Evolutionary conservation across 345 rosid species (phyloP).

Genomic region (Brassica incana): DNA sequence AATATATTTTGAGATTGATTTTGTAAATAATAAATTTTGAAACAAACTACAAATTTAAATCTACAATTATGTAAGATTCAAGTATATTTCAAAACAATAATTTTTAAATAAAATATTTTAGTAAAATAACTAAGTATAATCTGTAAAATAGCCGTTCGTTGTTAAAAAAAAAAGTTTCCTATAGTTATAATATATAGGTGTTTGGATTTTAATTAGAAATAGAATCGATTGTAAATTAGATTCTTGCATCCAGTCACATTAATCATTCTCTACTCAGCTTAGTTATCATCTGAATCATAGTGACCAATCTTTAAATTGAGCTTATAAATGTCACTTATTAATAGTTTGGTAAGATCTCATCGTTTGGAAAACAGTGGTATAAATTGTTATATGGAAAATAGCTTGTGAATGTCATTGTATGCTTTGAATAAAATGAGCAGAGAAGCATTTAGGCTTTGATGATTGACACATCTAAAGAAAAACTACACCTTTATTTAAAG

Average conservation of each 20-base stretch:
- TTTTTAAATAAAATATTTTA: too few relatives aligned
- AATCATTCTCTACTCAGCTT: background rate
- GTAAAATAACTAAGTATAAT: too few relatives aligned
- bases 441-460: too few relatives aligned
- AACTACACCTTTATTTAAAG: too few relatives aligned
- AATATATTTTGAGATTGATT: too few relatives aligned
- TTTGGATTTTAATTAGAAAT: background rate
- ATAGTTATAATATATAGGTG: background rate
- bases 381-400: too few relatives aligned
- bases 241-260: background rate
- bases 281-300: background rate
- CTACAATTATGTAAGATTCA: background rate
- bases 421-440: too few relatives aligned
- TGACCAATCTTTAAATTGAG: background rate
- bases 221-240: background rate
- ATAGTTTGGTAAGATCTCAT: background rate
- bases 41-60: too few relatives aligned
- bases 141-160: background rate
- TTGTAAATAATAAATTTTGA: too few relatives aligned
- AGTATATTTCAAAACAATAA: background rate
- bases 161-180: background rate
- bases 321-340: background rate
- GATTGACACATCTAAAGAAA: too few relatives aligned
- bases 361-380: background rate
- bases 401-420: too few relatives aligned